Evolutionary conservation across 495 filamentous ascomycete species (phyloP).

Genomic region (Aspergillus incahuasiensis): DNA sequence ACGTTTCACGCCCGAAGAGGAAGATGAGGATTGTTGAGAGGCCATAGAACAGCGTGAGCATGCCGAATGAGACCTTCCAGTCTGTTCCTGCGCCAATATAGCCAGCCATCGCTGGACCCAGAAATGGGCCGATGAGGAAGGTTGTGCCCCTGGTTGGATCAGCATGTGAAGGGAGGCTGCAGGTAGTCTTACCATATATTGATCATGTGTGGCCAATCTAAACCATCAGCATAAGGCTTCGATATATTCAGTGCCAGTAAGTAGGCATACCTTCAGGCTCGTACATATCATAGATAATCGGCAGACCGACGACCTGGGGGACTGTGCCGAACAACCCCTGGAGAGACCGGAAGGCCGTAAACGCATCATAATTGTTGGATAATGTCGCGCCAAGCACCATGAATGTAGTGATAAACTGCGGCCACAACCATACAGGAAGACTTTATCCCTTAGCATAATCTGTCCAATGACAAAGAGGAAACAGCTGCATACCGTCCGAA

Average conservation of each 20-base stretch:
- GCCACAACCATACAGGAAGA: conserved; percentile 49
- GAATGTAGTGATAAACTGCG: conserved; percentile 44
- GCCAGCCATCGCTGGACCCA: conserved; percentile 42
- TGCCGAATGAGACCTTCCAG: conserved; percentile 44
- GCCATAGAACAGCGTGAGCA: conserved; percentile 44
- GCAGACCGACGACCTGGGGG: conserved; percentile 43
- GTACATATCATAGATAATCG: conserved; percentile 46
- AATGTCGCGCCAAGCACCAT: conserved; percentile 45
- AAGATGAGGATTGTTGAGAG: conserved; percentile 39
- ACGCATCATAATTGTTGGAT: conserved; percentile 40
- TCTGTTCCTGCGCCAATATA: conserved; percentile 32
- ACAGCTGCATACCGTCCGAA: conserved; percentile 38
- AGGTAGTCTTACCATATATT: conserved; percentile 42
- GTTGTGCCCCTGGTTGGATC: conserved; percentile 41
- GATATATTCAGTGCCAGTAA: neutral
- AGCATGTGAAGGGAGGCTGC: neutral
- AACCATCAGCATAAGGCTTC: neutral
- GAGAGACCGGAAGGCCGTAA: conserved; percentile 48
- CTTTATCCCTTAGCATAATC: conserved; percentile 11
- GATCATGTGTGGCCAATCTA: conserved; percentile 46
- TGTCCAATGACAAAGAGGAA: neutral
- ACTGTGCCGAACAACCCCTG: conserved; percentile 48
- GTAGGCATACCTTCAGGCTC: conserved; percentile 28
- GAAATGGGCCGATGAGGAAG: conserved; percentile 42
- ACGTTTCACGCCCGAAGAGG: conserved; percentile 45